Conservation (phyloP, 768 basidiomycete species). For the Termitomyces titanicus region DNA sequence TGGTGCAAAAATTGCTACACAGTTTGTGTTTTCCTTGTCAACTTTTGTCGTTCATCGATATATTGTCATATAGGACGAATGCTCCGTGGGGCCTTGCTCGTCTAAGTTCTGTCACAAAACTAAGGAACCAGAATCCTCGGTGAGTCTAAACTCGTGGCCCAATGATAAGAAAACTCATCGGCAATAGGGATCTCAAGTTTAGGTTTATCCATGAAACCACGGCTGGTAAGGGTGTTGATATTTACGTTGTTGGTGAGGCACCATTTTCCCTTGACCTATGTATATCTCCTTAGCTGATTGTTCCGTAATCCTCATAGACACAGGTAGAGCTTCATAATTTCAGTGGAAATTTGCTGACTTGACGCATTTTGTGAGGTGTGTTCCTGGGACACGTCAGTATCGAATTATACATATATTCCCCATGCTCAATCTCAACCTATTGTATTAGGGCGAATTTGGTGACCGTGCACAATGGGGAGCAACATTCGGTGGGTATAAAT, state of each 20-base stretch:
- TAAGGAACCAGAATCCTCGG: slow-evolving; percentile 14
- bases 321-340: no score
- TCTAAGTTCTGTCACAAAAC: slow-evolving; percentile 18
- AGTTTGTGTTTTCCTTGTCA: slow-evolving; percentile 12
- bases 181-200: slow-evolving; percentile 8
- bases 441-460: slow-evolving; percentile 31
- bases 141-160: not conserved
- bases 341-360: no score
- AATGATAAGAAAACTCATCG: no score
- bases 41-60: no score
- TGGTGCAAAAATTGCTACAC: slow-evolving; percentile 12
- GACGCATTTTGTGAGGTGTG: not conserved
- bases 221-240: slow-evolving; percentile 18
- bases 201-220: slow-evolving; percentile 8
- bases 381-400: slow-evolving; percentile 1
- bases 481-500: slow-evolving; percentile 27
- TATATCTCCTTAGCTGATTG: not conserved
- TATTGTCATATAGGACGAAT: slow-evolving; percentile 17
- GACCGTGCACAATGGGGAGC: slow-evolving; percentile 40
- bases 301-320: slow-evolving; percentile 13
- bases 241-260: slow-evolving; percentile 38
- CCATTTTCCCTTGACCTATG: not conserved
- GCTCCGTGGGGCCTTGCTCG: slow-evolving; percentile 31
- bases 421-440: no score
- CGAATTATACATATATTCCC: not conserved